Base-by-base conservation (phyloP, 345 rosid genomes). In the Eucalyptus regnans region DNA sequence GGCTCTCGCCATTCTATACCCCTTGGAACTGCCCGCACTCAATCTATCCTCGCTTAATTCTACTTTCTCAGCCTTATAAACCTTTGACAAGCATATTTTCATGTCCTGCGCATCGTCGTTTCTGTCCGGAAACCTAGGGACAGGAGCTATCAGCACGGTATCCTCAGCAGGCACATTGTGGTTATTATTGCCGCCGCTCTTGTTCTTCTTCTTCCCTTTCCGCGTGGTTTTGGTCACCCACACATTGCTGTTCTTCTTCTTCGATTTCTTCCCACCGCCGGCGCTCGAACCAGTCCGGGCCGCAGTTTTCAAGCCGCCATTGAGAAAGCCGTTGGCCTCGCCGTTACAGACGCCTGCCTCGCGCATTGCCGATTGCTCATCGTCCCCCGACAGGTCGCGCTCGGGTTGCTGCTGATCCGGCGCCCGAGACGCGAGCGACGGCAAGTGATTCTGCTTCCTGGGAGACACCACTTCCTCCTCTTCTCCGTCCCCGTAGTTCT, bases 1-100 rank as follows among this genome's bases (percentile, higher is more conserved):
- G 49, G 99, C 95, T 86, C 99, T 94, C 93, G 96, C 99, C 99
- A 98, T 96, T 88, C 99, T 94, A 27, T 98, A 97, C 15, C 99
- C 99, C 89, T 98, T 98, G 20, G 95, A 90, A 90, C 99, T 98
- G 60, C 97, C 99, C 4, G 99, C 99, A 71, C 92, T 95, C 90
- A 97, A 62, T 79, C 99, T 94, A 89, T 98, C 99, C 54, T 97
- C 99, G 43, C 94, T 94, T 56, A 98, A 46, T 89, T 98, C 99
- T 44, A 97, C 99, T 91, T 97, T 98, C 93, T 98, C 99, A 4
- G 99, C 99, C 90, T 98, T 98, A 91, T 95, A 96, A 9, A 95
- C 98, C 91, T 95, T 96, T 3, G 99, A 98, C 43, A 98, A 91
- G 87, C 99, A 97, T 33, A 97, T 94, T 37, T 90, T 93, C 93